phyloP scores from a whole-genome alignment of 306 rosid genomes.

The Castanea crenata region DNA sequence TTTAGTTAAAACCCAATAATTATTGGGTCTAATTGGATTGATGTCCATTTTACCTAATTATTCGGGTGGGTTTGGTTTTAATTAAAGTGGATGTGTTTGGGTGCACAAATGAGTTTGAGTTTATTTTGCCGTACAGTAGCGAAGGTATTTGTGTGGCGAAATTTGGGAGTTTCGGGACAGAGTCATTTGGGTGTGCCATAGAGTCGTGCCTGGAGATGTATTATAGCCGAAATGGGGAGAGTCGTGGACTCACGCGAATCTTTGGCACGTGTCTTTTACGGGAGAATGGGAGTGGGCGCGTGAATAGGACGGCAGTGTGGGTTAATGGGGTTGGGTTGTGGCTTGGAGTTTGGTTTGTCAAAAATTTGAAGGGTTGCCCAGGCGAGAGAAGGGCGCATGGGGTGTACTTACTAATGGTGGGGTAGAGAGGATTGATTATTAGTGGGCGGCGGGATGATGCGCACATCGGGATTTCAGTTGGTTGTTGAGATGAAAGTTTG shows the following conservation, averaged over 20 bases:
- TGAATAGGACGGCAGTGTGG: accelerated
- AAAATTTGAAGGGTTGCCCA: slow-evolving; percentile 34
- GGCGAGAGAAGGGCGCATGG: slow-evolving; percentile 24
- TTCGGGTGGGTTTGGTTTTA: too few species aligned
- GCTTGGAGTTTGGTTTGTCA: slow-evolving; percentile 33
- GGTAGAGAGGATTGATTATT: neutral
- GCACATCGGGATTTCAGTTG: slow-evolving; percentile 32
- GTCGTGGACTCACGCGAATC: slow-evolving; percentile 18
- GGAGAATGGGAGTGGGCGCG: neutral
- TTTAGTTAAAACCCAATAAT: too few species aligned
- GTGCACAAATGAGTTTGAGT: too few species aligned
- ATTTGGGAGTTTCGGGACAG: slow-evolving; percentile 29
- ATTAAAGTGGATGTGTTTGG: too few species aligned
- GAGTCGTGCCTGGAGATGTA: slow-evolving; percentile 62
- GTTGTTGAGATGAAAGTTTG: neutral
- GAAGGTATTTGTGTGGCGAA: slow-evolving; percentile 43
- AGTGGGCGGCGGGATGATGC: neutral
- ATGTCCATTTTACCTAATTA: too few species aligned
- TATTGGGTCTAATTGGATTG: too few species aligned
- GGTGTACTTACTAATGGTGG: neutral
- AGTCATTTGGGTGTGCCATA: slow-evolving; percentile 48
- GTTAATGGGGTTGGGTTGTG: neutral
- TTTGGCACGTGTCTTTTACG: accelerated
- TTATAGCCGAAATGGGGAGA: slow-evolving; percentile 30
- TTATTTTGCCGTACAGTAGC: slow-evolving; percentile 10